These are phyloP conservation scores for Plantago lanceolata DNA, from an alignment of 305 asterid genomes.

Conservation along the genomic window DNA sequence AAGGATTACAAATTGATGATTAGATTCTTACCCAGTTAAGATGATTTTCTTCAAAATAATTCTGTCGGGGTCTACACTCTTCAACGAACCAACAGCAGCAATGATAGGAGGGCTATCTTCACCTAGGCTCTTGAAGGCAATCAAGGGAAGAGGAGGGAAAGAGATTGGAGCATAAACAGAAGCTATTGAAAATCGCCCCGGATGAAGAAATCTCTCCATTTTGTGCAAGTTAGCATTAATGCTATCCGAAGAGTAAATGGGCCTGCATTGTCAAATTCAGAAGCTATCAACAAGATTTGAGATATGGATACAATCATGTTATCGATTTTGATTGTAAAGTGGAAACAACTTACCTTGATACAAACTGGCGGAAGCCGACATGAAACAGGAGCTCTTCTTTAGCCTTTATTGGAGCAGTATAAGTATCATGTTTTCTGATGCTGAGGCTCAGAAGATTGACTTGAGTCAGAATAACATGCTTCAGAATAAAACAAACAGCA, in stretches of 20 bases:
- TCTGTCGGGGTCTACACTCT: slow-evolving; percentile 75
- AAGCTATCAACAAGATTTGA: neutral
- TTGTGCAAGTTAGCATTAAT: slow-evolving; percentile 75
- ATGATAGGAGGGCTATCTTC: slow-evolving; percentile 49
- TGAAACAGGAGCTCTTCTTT: slow-evolving; percentile 90
- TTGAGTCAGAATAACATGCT: slow-evolving; percentile 21
- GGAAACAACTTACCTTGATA: slow-evolving; percentile 48
- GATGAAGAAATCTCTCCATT: slow-evolving; percentile 97
- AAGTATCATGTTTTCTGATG: slow-evolving; percentile 72
- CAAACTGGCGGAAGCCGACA: slow-evolving; percentile 88
- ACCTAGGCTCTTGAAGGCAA: slow-evolving; percentile 67
- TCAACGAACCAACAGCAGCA: slow-evolving; percentile 85
- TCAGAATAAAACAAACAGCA: slow-evolving; percentile 13
- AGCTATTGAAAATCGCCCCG: slow-evolving; percentile 79
- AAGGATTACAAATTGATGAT: neutral
- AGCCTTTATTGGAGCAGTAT: slow-evolving; percentile 82
- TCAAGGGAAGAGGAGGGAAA: slow-evolving; percentile 67
- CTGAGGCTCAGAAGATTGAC: slow-evolving; percentile 36
- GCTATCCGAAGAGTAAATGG: slow-evolving; percentile 72
- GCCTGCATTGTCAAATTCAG: slow-evolving; percentile 49
- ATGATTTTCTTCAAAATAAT: slow-evolving; percentile 82
- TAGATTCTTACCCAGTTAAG: slow-evolving; percentile 68
- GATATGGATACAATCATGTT: neutral
- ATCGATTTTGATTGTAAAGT: neutral
- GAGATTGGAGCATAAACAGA: slow-evolving; percentile 83